Base-by-base conservation (phyloP, 192 early-diverging fungal species). In the Bifiguratus adelaidae region DNA sequence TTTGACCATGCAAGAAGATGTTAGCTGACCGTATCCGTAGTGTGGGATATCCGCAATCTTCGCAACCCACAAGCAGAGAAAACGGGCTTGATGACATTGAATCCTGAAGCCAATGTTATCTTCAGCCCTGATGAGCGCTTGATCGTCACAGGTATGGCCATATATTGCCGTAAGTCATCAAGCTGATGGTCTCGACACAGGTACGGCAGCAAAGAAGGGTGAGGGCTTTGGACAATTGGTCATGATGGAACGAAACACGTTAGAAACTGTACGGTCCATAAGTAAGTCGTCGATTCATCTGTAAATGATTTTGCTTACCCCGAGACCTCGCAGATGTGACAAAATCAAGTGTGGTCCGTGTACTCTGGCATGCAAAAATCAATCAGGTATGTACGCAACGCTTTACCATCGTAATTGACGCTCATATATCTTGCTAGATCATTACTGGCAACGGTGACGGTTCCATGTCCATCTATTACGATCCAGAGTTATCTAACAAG, bases 11-110 rank as follows among this genome's bases (percentile, higher is more conserved):
- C n/a, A n/a, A n/a, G n/a, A n/a, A n/a, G n/a, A n/a, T n/a, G n/a
- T n/a, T n/a, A n/a, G n/a, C n/a, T n/a, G n/a, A n/a, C n/a, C n/a
- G n/a, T n/a, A n/a, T n/a, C n/a, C 18, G 15, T 59, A 73, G 81
- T 95, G 20, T 97, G 95, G 95, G 95, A 97, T 51, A 38, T 86
- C 13, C 74, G 95, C 20, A 78, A 86, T 23, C 66, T 83, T 43
- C 80, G 74, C 30, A 64, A 65, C 20, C 81, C 90, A 3, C 50
- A 95, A 7, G 57, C 71, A 0, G 56, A 60, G 13, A 70, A 68
- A 0, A 58, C 61, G 13, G 60, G 74, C 23, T 53, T 97, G 11
- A 51, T 70, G 20, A 67, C 71, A 5, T 68, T 84, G 20, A 83
- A 83, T 44, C 74, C 85, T 12, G 86, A 89, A 40, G 70, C 77